Evolutionary conservation across 2,329 filamentous ascomycete genomes (phyloP).

Genomic region (Paraphoma sp.): DNA sequence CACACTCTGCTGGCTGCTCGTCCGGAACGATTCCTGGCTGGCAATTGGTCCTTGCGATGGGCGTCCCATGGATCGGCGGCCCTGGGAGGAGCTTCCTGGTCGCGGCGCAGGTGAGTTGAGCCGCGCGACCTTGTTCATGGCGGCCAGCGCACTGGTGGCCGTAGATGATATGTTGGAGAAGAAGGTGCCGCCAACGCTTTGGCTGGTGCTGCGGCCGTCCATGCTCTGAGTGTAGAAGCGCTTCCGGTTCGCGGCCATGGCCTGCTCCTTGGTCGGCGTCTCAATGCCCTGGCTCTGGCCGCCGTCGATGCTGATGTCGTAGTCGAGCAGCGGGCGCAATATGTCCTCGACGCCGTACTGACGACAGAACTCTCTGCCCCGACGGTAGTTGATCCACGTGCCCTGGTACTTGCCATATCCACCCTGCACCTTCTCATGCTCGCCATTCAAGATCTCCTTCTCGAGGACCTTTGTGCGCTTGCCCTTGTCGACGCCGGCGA

Average conservation of each 20-base stretch:
- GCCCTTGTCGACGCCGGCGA: conserved; percentile 95
- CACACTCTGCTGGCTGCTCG: conserved; percentile 81
- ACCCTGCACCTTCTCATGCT: conserved; percentile 98
- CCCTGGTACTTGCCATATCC: conserved; percentile 99
- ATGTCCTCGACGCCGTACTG: conserved; percentile 78
- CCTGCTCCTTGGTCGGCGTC: conserved; percentile 97
- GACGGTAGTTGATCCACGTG: conserved; percentile 95
- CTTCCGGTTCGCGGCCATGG: conserved; percentile 91
- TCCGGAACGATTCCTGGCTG: conserved; percentile 70
- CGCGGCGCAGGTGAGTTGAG: conserved; percentile 83
- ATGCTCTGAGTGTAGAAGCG: conserved; percentile 81
- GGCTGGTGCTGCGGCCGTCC: conserved; percentile 71
- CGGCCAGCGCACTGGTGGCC: conserved; percentile 89
- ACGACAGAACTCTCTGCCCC: conserved; percentile 89
- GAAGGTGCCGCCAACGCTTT: conserved; percentile 78
- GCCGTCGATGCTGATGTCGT: conserved; percentile 80
- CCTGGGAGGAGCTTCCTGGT: conserved; percentile 65
- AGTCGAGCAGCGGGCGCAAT: conserved; percentile 75
- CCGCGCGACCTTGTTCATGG: conserved; percentile 89
- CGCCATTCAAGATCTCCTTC: conserved; percentile 94
- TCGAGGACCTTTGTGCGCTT: conserved; percentile 97
- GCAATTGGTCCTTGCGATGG: conserved; percentile 71
- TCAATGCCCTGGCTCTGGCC: conserved; percentile 77
- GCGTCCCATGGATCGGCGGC: conserved; percentile 72
- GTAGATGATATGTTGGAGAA: conserved; percentile 97